Evolutionary conservation across 345 rosid species (phyloP).

Genomic region (Gossypium bickii): DNA sequence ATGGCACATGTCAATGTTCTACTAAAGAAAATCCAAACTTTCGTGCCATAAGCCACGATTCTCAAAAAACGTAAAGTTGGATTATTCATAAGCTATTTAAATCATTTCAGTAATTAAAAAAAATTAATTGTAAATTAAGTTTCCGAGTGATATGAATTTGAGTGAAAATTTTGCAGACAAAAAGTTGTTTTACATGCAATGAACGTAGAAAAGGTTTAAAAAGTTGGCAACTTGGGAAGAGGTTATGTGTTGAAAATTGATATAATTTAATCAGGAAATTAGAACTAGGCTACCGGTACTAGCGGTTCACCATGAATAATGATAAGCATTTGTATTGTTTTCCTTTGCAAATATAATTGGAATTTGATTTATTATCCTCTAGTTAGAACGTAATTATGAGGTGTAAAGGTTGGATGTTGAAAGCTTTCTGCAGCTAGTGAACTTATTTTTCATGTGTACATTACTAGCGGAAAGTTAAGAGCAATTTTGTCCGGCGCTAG

Average conservation of each 20-base stretch:
- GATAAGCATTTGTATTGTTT: neutral
- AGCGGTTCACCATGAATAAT: neutral
- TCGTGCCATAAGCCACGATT: neutral
- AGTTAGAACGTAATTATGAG: neutral
- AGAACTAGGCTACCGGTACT: neutral
- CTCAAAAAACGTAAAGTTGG: neutral
- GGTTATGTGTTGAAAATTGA: neutral
- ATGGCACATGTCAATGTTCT: constrained; percentile 2
- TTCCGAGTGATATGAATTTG: too few species aligned
- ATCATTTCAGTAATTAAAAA: neutral
- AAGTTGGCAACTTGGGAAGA: neutral
- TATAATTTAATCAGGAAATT: neutral
- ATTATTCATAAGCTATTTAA: neutral
- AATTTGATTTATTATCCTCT: neutral
- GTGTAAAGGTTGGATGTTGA: constrained; percentile 14
- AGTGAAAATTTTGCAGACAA: neutral
- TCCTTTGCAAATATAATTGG: neutral
- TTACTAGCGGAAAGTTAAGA: neutral
- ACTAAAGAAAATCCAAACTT: neutral
- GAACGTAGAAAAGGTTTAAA: neutral
- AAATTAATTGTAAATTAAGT: too few species aligned
- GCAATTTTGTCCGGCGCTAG: neutral
- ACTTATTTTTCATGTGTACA: neutral
- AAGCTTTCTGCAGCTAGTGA: neutral
- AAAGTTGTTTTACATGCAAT: neutral